A percentile compares a stretch with the other conserved stretches of the same genome.
phyloP scores from a whole-genome alignment of 1,284 basidiomycete species.

The Microstroma glucosiphilum region DNA sequence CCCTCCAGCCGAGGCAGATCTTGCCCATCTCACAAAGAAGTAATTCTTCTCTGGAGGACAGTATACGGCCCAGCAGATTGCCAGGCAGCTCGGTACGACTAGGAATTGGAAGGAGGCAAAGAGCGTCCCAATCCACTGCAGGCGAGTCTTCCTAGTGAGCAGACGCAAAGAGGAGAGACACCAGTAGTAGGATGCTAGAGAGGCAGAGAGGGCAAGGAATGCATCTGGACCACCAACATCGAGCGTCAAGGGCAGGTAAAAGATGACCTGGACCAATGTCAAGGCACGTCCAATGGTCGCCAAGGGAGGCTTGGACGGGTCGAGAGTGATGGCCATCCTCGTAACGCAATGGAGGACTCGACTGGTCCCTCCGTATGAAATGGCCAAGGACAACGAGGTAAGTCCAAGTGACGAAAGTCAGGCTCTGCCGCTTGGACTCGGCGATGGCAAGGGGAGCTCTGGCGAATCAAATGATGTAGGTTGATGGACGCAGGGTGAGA shows the following conservation, averaged over 20 bases:
- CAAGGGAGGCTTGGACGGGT: constrained; percentile 1
- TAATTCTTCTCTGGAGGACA: constrained; percentile 29
- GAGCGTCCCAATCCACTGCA: constrained; percentile 34
- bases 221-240: constrained; percentile 46
- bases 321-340: not conserved
- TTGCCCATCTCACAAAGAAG: constrained; percentile 12
- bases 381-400: not conserved
- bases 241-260: constrained; percentile 46
- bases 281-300: constrained; percentile 32
- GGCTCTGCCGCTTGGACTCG: too few relatives aligned
- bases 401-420: not conserved
- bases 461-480: too few relatives aligned
- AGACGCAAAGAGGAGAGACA: constrained; percentile 39
- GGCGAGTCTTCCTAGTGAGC: constrained; percentile 24
- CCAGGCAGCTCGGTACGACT: constrained; percentile 41
- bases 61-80: constrained; percentile 45
- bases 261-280: constrained; percentile 44
- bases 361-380: too few relatives aligned
- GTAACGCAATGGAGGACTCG: too few relatives aligned
- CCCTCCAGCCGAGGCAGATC: not conserved
- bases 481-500: too few relatives aligned
- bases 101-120: constrained; percentile 43
- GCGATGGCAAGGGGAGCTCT: too few relatives aligned
- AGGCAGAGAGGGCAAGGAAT: constrained; percentile 46
- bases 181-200: constrained; percentile 44